Evolutionary conservation across 306 rosid species (phyloP), one percentile per base, ranked within the genome.

Genomic region (Vachellia pachyceras): DNA sequence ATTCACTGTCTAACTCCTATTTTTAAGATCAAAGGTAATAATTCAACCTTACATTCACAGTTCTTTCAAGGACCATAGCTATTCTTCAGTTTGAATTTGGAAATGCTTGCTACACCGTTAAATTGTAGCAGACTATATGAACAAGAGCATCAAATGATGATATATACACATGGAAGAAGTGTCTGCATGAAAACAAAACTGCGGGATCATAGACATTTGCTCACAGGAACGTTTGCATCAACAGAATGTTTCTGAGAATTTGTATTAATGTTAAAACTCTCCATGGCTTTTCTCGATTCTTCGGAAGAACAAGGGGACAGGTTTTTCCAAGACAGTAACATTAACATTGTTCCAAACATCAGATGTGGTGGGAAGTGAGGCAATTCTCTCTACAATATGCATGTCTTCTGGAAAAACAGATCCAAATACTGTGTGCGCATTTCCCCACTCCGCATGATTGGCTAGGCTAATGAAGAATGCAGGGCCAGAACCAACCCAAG

Each of bases 361-460:
- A 2, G 89, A 11, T 49, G 77, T 83, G 5, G 94, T 85, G 15
- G 89, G 90, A 18, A 92, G 91, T 39, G 11, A 58, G n/a, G 90
- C 84, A 78, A 90, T 87, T 80, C 54, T 89, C 90, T 92, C 92
- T 0, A 83, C 91, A 39, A 90, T 82, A 49, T 82, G 50, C 90
- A 90, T 88, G 90, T 92, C 97, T 79, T 92, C 90, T 10, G 88
- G 89, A 68, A 92, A 90, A 85, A 92, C 88, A 9, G 89, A 90
- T 80, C 91, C 97, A 29, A 92, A 90, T 42, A 90, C 89, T 0
- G 92, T 90, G 77, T 88, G 89, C 3, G 85, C 72, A 0, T 88
- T 79, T 33, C 83, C 86, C 94, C 97, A 92, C 65, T 88, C 90
- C 37, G 13, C 58, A 69, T 90, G 94, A 74, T 85, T 88, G 18